phyloP scores from a whole-genome alignment of 2,329 filamentous ascomycete species.

The Fusarium sp. region DNA sequence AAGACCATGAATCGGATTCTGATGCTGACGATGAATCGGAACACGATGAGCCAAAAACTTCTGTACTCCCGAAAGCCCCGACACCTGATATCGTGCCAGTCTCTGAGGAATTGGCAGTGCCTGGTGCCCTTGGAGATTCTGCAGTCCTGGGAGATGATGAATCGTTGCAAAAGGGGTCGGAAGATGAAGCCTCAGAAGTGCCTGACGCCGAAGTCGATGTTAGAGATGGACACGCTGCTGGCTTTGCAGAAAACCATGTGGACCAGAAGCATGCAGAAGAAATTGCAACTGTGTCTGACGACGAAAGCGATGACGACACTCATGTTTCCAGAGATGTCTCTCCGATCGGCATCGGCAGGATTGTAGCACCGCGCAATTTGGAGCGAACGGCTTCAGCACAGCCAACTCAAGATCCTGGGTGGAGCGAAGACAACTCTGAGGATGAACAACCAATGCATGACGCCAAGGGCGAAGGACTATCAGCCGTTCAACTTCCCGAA shows the following conservation, averaged over 20 bases:
- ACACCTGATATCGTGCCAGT: not conserved
- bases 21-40: not conserved
- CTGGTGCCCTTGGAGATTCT: not conserved
- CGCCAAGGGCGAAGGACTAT: not conserved
- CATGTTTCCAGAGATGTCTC: constrained; percentile 12
- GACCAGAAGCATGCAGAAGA: not conserved
- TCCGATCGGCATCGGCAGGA: constrained; percentile 15
- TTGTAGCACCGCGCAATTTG: not conserved
- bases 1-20: constrained; percentile 3
- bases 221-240: not conserved
- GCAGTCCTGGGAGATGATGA: not conserved
- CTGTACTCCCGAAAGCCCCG: not conserved
- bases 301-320: constrained; percentile 23
- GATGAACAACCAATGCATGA: not conserved
- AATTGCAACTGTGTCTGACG: not conserved
- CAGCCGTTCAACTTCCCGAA: not conserved
- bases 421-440: not conserved
- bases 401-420: not conserved
- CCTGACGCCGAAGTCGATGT: not conserved
- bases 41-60: not conserved
- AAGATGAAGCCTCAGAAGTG: not conserved
- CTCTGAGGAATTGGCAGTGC: not conserved
- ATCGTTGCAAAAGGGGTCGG: not conserved
- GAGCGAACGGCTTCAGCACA: not conserved
- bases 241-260: not conserved